Percentiles rank a stretch among this genome's conserved stretches.
Evolutionary conservation across 2,329 filamentous ascomycete genomes (phyloP).

Genomic region (Ascocoryne sarcoides): DNA sequence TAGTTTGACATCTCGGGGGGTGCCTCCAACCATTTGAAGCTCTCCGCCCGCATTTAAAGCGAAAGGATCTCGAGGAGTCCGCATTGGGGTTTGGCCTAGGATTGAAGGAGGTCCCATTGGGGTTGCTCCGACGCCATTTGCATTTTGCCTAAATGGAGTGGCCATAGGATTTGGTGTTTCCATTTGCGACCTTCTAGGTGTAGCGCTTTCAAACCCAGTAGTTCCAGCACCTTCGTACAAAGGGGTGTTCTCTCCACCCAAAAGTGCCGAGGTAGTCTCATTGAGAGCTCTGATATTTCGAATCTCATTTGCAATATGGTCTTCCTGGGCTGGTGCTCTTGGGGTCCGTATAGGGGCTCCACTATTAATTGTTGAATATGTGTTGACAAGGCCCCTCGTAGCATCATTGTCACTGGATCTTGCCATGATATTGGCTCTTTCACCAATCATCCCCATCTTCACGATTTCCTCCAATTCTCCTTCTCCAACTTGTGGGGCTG

Average conservation of each 20-base stretch:
- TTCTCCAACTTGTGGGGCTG: conserved; percentile 85
- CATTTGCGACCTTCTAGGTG: conserved; percentile 69
- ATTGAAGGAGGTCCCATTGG: conserved; percentile 48
- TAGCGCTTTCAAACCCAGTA: conserved; percentile 79
- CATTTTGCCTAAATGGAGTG: conserved; percentile 65
- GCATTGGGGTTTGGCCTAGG: conserved; percentile 72
- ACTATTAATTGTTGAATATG: conserved; percentile 74
- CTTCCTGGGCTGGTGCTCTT: conserved; percentile 82
- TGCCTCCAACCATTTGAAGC: conserved; percentile 61
- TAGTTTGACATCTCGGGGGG: conserved; percentile 66
- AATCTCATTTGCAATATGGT: conserved; percentile 94
- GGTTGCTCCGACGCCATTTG: conserved; percentile 58
- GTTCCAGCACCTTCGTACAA: conserved; percentile 73
- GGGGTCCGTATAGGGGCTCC: conserved; percentile 87
- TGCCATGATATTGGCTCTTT: conserved; percentile 69
- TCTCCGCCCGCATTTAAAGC: conserved; percentile 64
- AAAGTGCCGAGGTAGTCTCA: conserved; percentile 83
- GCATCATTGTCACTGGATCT: conserved; percentile 74
- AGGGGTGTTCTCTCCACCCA: conserved; percentile 90
- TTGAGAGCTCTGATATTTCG: conserved; percentile 87
- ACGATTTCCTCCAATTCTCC: conserved; percentile 93
- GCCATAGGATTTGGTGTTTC: conserved; percentile 95
- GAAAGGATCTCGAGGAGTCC: conserved; percentile 82
- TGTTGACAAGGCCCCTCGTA: conserved; percentile 76
- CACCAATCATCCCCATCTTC: conserved; percentile 94